Evolutionary conservation across 1,139 yeast species (phyloP).

Genomic region (Pichia kudriavzevii): DNA sequence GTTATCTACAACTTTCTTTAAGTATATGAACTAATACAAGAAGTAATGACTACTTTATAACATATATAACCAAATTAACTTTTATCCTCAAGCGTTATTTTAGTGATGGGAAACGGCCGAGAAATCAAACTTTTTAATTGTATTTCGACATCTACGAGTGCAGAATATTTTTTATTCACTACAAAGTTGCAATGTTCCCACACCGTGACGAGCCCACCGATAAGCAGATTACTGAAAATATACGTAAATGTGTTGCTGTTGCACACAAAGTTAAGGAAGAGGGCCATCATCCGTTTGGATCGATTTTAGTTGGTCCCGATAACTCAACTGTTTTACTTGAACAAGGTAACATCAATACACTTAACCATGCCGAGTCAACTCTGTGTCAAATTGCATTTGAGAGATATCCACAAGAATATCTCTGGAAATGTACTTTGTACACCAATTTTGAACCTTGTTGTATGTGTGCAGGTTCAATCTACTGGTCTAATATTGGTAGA

Average conservation of each 20-base stretch:
- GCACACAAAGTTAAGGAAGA: slow-evolving; percentile 18
- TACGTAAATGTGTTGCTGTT: slow-evolving; percentile 14
- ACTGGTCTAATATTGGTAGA: slow-evolving; percentile 25
- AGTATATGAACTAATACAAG: no score
- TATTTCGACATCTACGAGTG: no score
- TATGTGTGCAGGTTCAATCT: slow-evolving; percentile 26
- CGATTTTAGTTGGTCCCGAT: slow-evolving; percentile 23
- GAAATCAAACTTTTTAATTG: no score
- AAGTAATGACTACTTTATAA: no score
- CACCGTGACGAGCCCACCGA: slow-evolving; percentile 12
- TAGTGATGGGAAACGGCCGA: no score
- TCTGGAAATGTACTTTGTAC: slow-evolving; percentile 25
- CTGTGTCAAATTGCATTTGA: slow-evolving; percentile 20
- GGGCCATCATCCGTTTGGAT: slow-evolving; percentile 26
- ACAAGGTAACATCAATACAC: slow-evolving; percentile 24
- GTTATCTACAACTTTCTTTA: no score
- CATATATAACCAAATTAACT: no score
- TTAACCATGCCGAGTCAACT: slow-evolving; percentile 26
- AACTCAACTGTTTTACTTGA: slow-evolving; percentile 17
- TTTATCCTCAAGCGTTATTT: no score
- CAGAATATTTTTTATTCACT: no score
- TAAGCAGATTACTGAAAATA: slow-evolving; percentile 10
- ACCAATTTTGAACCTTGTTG: slow-evolving; percentile 27
- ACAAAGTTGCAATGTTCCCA: slow-evolving; percentile 16
- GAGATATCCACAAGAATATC: slow-evolving; percentile 17